Conservation (phyloP, 805 yeast genomes). For the Metschnikowia koreensis region DNA sequence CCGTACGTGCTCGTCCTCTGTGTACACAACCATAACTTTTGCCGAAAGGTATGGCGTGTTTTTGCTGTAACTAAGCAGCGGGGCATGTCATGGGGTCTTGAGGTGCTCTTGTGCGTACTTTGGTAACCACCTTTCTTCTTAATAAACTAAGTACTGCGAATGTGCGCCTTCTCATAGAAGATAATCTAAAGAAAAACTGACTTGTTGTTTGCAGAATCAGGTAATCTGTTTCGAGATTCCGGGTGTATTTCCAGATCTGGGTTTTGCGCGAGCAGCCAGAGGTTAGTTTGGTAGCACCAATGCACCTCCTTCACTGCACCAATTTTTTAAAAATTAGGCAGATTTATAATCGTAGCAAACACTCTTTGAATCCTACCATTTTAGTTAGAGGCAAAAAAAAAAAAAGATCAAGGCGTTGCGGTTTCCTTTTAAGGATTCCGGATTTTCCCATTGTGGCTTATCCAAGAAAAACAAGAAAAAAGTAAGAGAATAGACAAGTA, state of each 20-base stretch:
- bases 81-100: background rate
- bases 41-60: background rate
- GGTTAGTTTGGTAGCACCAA: too few relatives aligned
- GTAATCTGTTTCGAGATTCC: background rate
- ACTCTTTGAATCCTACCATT: too few relatives aligned
- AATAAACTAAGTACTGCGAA: too few relatives aligned
- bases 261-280: background rate
- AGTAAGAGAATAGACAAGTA: background rate
- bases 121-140: too few relatives aligned
- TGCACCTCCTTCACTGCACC: too few relatives aligned
- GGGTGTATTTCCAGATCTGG: background rate
- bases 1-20: background rate
- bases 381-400: too few relatives aligned
- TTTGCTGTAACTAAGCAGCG: background rate
- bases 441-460: background rate
- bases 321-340: too few relatives aligned
- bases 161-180: too few relatives aligned
- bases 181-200: background rate
- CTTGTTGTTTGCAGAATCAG: background rate
- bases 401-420: too few relatives aligned
- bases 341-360: too few relatives aligned
- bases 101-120: too few relatives aligned
- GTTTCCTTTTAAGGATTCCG: background rate
- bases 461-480: background rate
- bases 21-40: background rate